These are phyloP conservation scores for Chaetomium olivaceum DNA, from an alignment of 2,329 filamentous ascomycete genomes.

Conservation along the genomic window DNA sequence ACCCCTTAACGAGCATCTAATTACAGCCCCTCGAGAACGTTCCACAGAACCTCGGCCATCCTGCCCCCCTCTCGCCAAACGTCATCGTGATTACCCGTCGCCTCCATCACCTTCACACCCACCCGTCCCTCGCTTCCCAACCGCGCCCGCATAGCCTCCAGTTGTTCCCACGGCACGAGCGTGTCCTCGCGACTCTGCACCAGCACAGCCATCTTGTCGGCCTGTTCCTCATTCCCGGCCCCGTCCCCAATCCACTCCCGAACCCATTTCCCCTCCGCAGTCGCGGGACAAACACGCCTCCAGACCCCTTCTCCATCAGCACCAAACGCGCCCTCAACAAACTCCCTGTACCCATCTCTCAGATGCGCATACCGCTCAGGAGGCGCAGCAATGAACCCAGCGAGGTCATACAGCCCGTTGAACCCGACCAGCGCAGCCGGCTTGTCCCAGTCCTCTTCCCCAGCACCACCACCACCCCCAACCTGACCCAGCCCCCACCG, in stretches of 20 bases:
- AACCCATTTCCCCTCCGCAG: constrained; percentile 45
- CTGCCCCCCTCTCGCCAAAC: constrained; percentile 62
- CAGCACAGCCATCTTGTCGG: constrained; percentile 24
- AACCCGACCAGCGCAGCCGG: constrained; percentile 29
- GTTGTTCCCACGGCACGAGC: constrained; percentile 32
- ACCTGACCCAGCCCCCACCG: constrained; percentile 29
- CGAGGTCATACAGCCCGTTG: constrained; percentile 34
- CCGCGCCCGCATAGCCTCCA: constrained; percentile 46
- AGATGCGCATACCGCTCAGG: constrained; percentile 37
- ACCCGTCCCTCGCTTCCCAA: constrained; percentile 50
- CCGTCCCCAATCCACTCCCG: constrained; percentile 36
- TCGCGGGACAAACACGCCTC: constrained; percentile 57
- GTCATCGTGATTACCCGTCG: constrained; percentile 62
- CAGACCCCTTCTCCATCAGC: constrained; percentile 43
- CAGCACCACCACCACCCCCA: too few relatives aligned
- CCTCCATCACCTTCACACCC: constrained; percentile 43
- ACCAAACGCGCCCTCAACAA: constrained; percentile 64
- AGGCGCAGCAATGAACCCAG: constrained; percentile 32
- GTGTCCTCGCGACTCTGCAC: constrained; percentile 32
- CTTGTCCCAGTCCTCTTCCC: neutral
- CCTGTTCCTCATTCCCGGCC: constrained; percentile 31
- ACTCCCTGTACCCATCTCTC: constrained; percentile 53
- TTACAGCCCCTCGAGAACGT: constrained; percentile 30
- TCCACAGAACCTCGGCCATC: constrained; percentile 51
- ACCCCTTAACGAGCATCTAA: neutral